Evolutionary conservation across 176 grass and related monocot species (phyloP).

Genomic region (Guadua angustifolia): DNA sequence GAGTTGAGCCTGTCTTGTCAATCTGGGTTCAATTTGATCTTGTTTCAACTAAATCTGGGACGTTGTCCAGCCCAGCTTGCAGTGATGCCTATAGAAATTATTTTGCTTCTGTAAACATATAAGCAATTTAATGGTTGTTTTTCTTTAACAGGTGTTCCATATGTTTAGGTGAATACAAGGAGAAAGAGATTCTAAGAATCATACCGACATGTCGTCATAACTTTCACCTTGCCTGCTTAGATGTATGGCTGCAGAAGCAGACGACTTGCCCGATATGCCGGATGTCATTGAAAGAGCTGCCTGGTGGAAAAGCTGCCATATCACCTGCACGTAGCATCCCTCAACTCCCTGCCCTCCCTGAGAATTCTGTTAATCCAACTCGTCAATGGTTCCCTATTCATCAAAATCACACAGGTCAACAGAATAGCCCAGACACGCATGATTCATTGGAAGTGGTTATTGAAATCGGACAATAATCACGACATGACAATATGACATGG

Average conservation of each 20-base stretch:
- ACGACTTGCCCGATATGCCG: slow-evolving; percentile 80
- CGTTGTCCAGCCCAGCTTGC: background rate
- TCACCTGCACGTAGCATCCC: slow-evolving; percentile 31
- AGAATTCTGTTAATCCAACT: slow-evolving; percentile 41
- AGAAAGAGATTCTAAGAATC: slow-evolving; percentile 73
- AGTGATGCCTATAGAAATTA: background rate
- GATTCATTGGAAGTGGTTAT: slow-evolving; percentile 55
- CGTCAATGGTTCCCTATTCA: slow-evolving; percentile 35
- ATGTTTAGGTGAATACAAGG: slow-evolving; percentile 84
- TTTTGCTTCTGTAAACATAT: background rate
- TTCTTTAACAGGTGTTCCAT: slow-evolving; percentile 74
- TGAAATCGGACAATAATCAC: slow-evolving; percentile 37
- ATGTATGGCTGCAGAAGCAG: slow-evolving; percentile 85
- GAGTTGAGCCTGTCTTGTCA: background rate
- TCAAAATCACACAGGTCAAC: slow-evolving; percentile 30
- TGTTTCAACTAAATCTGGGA: background rate
- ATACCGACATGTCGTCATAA: slow-evolving; percentile 71
- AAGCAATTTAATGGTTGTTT: slow-evolving; percentile 12
- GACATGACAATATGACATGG: background rate
- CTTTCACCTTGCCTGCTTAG: slow-evolving; percentile 81
- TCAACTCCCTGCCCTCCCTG: slow-evolving; percentile 31
- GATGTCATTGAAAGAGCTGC: slow-evolving; percentile 62
- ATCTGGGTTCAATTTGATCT: background rate
- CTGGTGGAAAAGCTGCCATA: slow-evolving; percentile 41
- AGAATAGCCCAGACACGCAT: slow-evolving; percentile 29